phyloP scores from a whole-genome alignment of 352 stramenopile genomes.

The Globisporangium cystogenes region DNA sequence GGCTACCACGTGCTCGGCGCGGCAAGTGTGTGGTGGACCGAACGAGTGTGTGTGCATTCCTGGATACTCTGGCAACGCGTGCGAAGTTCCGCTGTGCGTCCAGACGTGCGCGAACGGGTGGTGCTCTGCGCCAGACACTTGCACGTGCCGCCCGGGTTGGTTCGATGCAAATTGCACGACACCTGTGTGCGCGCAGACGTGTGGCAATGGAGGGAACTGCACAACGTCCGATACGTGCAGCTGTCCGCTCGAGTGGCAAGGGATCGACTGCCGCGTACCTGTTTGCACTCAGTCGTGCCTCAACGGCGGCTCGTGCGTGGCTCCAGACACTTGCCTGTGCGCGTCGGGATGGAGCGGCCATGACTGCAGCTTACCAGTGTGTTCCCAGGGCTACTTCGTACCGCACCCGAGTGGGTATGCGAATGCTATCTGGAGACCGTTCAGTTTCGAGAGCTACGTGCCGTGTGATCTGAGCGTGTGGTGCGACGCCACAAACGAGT shows the following conservation, averaged over 20 bases:
- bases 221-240: slow-evolving; percentile 88
- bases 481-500: slow-evolving; percentile 91
- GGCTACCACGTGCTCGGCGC: slow-evolving; percentile 26
- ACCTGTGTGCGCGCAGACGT: slow-evolving; percentile 94
- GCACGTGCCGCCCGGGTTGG: slow-evolving; percentile 88
- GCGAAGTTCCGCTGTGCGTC: slow-evolving; percentile 78
- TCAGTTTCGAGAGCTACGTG: slow-evolving; percentile 72
- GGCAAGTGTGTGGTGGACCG: slow-evolving; percentile 90
- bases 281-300: slow-evolving; percentile 85
- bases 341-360: slow-evolving; percentile 89
- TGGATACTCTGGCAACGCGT: slow-evolving; percentile 82
- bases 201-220: slow-evolving; percentile 95
- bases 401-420: slow-evolving; percentile 62
- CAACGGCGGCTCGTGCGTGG: slow-evolving; percentile 90
- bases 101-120: slow-evolving; percentile 87
- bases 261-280: slow-evolving; percentile 89
- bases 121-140: slow-evolving; percentile 93
- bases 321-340: slow-evolving; percentile 93
- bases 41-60: slow-evolving; percentile 91
- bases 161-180: slow-evolving; percentile 97
- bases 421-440: slow-evolving; percentile 54
- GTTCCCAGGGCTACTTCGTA: slow-evolving; percentile 92
- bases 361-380: slow-evolving; percentile 91
- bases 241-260: slow-evolving; percentile 87
- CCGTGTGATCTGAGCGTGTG: slow-evolving; percentile 88